Evolutionary conservation across 225 moss, liverwort and hornwort species (phyloP), one percentile per base, ranked within the genome.

Genomic region (Pseudoscleropodium purum): DNA sequence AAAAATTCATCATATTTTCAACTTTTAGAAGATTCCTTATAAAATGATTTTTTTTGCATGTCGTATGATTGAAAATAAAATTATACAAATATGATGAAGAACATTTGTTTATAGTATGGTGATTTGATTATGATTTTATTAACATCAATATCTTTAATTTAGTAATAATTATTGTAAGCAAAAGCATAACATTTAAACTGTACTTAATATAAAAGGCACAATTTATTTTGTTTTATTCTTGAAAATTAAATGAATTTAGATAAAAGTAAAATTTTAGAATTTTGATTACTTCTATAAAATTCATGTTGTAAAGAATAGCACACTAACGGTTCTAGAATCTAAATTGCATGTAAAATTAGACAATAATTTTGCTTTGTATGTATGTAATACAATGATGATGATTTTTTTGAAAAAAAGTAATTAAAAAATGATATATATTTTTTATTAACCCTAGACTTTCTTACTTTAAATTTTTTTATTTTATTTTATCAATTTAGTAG

Each of bases 11-110:
- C 2, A 31, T 10, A 34, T 36, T 61, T 45, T 26, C 5, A 47
- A 34, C 33, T 13, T 36, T 36, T 6, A 12, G 2, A 19, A 20
- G 6, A 66, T 5, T n/a, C 4, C 0, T 13, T 27, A 26, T 4
- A 12, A 67, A 19, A 17, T 5, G 51, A 25, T 6, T 2, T 3
- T 54, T 18, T 68, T n/a, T 26, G 4, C n/a, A 29, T 52, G 2
- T 12, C 0, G 0, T 20, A 9, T 52, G n/a, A 37, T 52, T 29
- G 19, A 54, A 26, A 51, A 54, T 78, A 29, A 13, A 67, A 67
- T 19, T 8, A 11, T 17, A 18, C 2, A 67, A 47, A 66, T n/a
- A 5, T 0, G 5, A 56, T 25, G 10, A n/a, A 0, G 17, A n/a
- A 3, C 2, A 26, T 26, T 51, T 51, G 15, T 16, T 11, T 17